Base-by-base conservation (phyloP, 2,329 filamentous ascomycete genomes). In the Alternaria sp. region DNA sequence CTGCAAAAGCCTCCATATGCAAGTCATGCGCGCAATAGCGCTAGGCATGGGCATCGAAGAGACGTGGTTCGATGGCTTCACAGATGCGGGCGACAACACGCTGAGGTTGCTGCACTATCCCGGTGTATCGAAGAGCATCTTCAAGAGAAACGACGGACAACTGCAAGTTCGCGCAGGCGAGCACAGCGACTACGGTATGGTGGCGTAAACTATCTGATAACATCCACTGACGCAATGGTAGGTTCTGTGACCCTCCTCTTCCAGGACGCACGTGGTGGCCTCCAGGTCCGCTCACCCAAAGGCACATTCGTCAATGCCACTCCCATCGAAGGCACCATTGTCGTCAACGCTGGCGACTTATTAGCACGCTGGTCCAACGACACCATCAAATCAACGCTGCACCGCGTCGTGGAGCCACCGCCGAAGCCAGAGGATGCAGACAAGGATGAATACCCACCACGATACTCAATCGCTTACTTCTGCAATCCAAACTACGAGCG, bases 381-480 rank as follows among this genome's bases (percentile, higher is more conserved):
- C 71, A 90, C 86, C 4, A 96, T 97, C 79, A 93, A 90, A 80
- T 94, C 90, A 73, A 97, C 93, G 4, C 86, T 93, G 60, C 93
- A 97, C 77, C 87, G 93, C 10, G 93, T 97, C 0, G 91, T 97
- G 5, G 91, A 97, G 79, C 93, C 93, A 2, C 90, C 91, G 0
- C 69, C 74, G 4, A 75, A 74, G 37, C 61, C 68, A 10, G 74
- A 78, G 0, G 80, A 82, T 14, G 83, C 82, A 4, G 81, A 80
- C 14, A 80, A 79, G 7, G 76, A 75, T 3, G 83, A 83, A 17
- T 89, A 96, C 75, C 92, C 92, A 1, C 83, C 92, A 5, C 66
- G 81, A 28, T 97, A 97, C 73, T 94, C 90, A 69, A 89, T 97
- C 72, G 93, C 93, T 68, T 97, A 96, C 79, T 96, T 96, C 75